A percentile compares a stretch with the other conserved stretches of the same genome.
Conservation (phyloP, 108 stramenopile species). For the Skeletonema potamos region DNA sequence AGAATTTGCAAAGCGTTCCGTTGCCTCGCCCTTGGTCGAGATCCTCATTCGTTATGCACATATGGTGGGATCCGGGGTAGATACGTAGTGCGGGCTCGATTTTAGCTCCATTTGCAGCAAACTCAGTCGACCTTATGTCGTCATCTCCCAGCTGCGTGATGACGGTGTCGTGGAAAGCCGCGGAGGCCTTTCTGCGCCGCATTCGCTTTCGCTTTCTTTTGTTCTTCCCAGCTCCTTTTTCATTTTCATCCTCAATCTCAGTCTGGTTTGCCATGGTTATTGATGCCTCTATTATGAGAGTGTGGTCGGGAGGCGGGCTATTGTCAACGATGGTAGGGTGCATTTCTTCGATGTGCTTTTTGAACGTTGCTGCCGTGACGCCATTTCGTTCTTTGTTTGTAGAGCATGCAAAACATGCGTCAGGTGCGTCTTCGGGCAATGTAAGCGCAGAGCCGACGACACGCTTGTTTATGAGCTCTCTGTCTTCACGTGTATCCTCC, state of each 20-base stretch:
- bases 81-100: neutral
- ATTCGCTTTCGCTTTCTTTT: neutral
- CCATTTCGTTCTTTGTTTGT: conserved; percentile 29
- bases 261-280: neutral
- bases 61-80: neutral
- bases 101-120: too few relatives aligned
- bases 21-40: neutral
- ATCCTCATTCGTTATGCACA: neutral
- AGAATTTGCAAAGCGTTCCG: neutral
- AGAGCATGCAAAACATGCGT: conserved; percentile 22
- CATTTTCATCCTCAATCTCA: too few relatives aligned
- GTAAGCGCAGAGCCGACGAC: neutral
- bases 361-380: conserved; percentile 17
- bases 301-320: neutral
- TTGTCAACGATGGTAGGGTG: conserved; percentile 4
- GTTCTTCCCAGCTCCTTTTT: neutral
- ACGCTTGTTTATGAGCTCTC: neutral
- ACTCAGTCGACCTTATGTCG: too few relatives aligned
- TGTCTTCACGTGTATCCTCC: conserved; percentile 5
- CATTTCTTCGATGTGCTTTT: conserved; percentile 6
- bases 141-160: neutral
- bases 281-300: conserved; percentile 3
- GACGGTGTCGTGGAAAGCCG: neutral
- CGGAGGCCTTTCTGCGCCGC: neutral
- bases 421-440: neutral